Percentiles rank a stretch among this genome's conserved stretches.
Evolutionary conservation across 495 filamentous ascomycete species (phyloP).

Genomic region (Sphaerosporella brunnea): DNA sequence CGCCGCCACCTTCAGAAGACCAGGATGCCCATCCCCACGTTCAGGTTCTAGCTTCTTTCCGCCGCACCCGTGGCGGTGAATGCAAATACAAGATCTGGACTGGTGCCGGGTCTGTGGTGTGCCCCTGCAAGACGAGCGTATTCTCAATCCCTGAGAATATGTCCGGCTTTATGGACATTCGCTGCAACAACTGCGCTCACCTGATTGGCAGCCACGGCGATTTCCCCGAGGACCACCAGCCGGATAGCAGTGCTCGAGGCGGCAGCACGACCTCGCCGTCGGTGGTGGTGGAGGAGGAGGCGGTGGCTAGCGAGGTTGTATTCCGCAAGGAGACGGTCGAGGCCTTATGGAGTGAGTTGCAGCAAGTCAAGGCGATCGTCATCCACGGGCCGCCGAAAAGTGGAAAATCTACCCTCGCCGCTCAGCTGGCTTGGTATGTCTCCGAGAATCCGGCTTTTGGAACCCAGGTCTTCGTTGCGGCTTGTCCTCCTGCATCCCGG

Average conservation of each 20-base stretch:
- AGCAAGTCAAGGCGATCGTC: background rate
- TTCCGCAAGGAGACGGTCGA: background rate
- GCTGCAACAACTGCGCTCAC: background rate
- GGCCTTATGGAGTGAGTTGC: background rate
- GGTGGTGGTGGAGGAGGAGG: background rate
- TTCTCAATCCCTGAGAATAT: background rate
- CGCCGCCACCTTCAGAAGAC: too few species aligned
- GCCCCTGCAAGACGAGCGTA: background rate
- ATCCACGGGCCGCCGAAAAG: background rate
- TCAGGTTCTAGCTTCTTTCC: too few species aligned
- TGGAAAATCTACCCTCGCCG: background rate
- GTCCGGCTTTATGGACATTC: background rate
- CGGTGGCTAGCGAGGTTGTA: too few species aligned
- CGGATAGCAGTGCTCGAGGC: background rate
- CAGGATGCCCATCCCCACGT: too few species aligned
- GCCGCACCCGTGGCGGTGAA: background rate
- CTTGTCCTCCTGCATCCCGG: background rate
- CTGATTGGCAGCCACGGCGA: background rate
- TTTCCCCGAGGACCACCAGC: background rate
- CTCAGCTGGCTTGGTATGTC: background rate
- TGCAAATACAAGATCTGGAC: background rate
- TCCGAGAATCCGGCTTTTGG: background rate
- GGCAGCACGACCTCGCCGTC: too few species aligned
- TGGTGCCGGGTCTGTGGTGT: background rate
- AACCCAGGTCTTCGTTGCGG: background rate